These are phyloP conservation scores for Neurospora cerealis DNA, from an alignment of 495 filamentous ascomycete species.

Conservation along the genomic window DNA sequence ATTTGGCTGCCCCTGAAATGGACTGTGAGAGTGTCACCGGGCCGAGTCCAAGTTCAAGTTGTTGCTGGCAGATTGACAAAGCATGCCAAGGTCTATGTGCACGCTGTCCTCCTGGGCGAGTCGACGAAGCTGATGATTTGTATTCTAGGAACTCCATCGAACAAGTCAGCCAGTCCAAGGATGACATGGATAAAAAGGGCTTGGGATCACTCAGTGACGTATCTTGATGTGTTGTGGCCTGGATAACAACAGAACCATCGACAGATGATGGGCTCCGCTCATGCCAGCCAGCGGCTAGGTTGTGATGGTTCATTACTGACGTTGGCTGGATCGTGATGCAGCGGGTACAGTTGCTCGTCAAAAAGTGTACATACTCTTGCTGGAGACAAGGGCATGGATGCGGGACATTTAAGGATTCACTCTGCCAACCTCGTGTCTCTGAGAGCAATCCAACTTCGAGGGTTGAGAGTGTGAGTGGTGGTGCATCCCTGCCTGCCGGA, in stretches of 20 bases:
- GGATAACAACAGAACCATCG: not conserved
- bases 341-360: not conserved
- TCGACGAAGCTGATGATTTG: not conserved
- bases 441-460: not conserved
- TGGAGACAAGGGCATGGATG: not conserved
- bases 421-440: not conserved
- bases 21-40: not conserved
- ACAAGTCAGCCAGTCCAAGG: not conserved
- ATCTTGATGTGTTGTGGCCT: not conserved
- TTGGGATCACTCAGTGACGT: not conserved
- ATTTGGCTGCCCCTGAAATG: not conserved
- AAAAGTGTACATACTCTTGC: not conserved
- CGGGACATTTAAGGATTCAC: not conserved
- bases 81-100: not conserved
- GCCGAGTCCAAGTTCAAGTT: not conserved
- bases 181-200: not conserved
- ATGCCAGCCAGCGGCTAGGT: not conserved
- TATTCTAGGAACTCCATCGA: not conserved
- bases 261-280: not conserved
- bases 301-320: not conserved
- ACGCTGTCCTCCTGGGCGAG: not conserved
- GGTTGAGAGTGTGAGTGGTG: not conserved
- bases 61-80: not conserved
- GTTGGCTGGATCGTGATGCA: not conserved
- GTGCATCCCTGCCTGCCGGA: not conserved